Conservation (phyloP, 371 early-diverging fungal species). For the Mortierella sp. region DNA sequence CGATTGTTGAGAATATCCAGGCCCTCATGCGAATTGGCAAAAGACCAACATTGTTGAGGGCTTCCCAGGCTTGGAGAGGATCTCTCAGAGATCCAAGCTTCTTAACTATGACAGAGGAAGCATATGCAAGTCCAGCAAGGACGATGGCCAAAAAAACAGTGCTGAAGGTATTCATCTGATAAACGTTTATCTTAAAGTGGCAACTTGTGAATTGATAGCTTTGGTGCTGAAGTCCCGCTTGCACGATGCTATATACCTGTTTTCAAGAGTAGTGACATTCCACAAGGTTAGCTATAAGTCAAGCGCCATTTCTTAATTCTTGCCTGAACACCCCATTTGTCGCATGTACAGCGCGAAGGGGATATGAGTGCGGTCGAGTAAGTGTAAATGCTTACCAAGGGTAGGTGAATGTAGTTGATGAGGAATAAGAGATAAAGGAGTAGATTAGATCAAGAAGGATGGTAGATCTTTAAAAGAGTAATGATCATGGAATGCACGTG, state of each 20-base stretch:
- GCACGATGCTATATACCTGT: background rate
- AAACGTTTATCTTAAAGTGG: background rate
- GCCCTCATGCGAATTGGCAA: slow-evolving; percentile 48
- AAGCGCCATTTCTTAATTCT: no score
- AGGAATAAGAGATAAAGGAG: no score
- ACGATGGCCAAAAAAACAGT: slow-evolving; percentile 1
- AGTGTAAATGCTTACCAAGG: no score
- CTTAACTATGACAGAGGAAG: slow-evolving; percentile 18
- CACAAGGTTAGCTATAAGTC: background rate
- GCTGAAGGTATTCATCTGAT: background rate
- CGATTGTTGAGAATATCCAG: slow-evolving; percentile 51
- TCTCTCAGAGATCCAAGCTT: slow-evolving; percentile 38
- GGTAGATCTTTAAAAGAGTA: no score
- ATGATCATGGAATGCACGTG: background rate
- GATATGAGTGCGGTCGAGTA: background rate
- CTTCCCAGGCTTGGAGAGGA: slow-evolving; percentile 49
- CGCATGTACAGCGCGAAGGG: background rate
- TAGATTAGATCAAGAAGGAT: no score
- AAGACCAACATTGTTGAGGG: slow-evolving; percentile 37
- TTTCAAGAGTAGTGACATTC: background rate
- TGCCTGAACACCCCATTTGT: no score
- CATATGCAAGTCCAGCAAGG: slow-evolving; percentile 5
- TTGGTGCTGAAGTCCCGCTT: background rate
- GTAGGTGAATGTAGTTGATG: no score
- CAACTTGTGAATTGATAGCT: background rate